Base-by-base conservation (phyloP, 1,284 basidiomycete species). In the Cystobasidium sp. region DNA sequence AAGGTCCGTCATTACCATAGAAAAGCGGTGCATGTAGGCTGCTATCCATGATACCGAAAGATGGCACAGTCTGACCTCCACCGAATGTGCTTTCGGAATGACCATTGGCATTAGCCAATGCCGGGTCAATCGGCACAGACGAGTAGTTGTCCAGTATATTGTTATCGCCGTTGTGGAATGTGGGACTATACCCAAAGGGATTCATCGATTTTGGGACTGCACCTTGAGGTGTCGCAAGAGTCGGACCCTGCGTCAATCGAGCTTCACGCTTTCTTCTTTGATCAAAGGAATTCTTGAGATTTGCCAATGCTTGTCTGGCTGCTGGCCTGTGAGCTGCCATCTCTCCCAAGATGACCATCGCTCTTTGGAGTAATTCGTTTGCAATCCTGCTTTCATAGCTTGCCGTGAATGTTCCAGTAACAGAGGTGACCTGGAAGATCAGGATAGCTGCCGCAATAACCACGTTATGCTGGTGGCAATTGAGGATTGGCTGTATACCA, bases 401-500 rank as follows among this genome's bases (percentile, higher is more conserved):
- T n/a, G 69, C 58, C 64, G 41, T 31, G 14, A 56, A 53, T 18
- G 58, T 71, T n/a, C 47, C 58, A 39, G 61, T 44, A 10, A 52
- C 46, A 1, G 69, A 64, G 10, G 69, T 71, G 37, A 71, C 59
- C 51, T 71, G 56, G 46, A 71, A 53, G 20, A 71, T 71, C 18
- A 71, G 51, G 20, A 71, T 71, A 49, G 69, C 69, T 16, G 69
- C 69, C 14, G 69, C 69, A 9, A 61, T 71, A 6, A 71, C 69
- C 37, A 71, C 44, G 22, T 71, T 71, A 39, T 71, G 69, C 37
- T 71, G 69, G 16, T 71, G 69, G 20, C 69, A 71, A 41, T 71
- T 71, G 18, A 71, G 39, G 10, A 51, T 71, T 1, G 69, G 56
- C n/a, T 55, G 69, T 12, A 64, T 37, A 20, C 69, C 69, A 44